Conservation (phyloP, 495 filamentous ascomycete species). For the Aspergillus diversus region DNA sequence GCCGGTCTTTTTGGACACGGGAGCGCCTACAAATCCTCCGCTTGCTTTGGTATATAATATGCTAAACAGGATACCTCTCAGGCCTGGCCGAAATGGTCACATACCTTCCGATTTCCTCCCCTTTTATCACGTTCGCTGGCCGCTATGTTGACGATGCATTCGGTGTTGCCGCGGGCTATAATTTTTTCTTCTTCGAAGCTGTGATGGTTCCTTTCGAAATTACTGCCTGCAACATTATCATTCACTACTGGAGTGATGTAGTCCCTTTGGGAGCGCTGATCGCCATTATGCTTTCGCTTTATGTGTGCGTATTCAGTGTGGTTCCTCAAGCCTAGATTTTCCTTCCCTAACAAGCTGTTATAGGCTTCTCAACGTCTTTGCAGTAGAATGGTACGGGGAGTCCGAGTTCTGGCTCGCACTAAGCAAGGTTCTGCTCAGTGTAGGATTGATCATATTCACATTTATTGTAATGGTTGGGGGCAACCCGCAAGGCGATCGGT, state of each 20-base stretch:
- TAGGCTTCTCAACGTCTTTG: slow-evolving; percentile 58
- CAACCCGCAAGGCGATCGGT: slow-evolving; percentile 70
- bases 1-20: too few species aligned
- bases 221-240: slow-evolving; percentile 47
- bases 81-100: slow-evolving; percentile 81
- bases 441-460: slow-evolving; percentile 70
- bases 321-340: background rate
- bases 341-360: background rate
- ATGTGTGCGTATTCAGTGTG: slow-evolving; percentile 48
- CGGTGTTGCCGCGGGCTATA: slow-evolving; percentile 67
- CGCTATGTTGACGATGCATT: slow-evolving; percentile 74
- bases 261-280: slow-evolving; percentile 50
- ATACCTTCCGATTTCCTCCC: slow-evolving; percentile 78
- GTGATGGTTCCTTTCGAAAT: slow-evolving; percentile 50
- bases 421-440: slow-evolving; percentile 71
- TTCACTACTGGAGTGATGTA: slow-evolving; percentile 51
- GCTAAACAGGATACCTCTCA: slow-evolving; percentile 31
- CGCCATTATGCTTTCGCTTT: slow-evolving; percentile 46
- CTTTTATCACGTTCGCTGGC: slow-evolving; percentile 82
- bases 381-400: slow-evolving; percentile 77
- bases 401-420: slow-evolving; percentile 74
- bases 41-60: slow-evolving; percentile 13
- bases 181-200: slow-evolving; percentile 67
- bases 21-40: background rate
- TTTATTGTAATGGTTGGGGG: slow-evolving; percentile 77